Base-by-base conservation (phyloP, 2,329 filamentous ascomycete species). In the Cladophialophora immunda region DNA sequence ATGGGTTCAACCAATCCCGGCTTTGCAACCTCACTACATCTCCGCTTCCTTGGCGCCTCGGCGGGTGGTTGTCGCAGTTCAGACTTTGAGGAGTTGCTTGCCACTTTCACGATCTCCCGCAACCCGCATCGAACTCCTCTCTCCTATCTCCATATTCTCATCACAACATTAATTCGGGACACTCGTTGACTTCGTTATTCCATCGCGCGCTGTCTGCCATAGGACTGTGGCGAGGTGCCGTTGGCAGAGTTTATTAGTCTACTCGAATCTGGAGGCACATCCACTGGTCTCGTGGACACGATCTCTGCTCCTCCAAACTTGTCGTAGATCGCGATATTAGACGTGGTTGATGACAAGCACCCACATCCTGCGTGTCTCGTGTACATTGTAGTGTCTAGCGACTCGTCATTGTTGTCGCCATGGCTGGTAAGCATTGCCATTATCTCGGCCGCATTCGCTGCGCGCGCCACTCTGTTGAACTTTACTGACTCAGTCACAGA, bases 371-470 rank as follows among this genome's bases (percentile, higher is more conserved):
- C 63, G 54, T 68, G 55, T 58, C 38, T 61, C 67, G 68, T 64
- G 58, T 67, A 47, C 58, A 58, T 58, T 62, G 66, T 71, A 68
- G 62, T 57, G 25, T 60, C 61, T 47, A 58, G 38, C 61, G 61
- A 41, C 64, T 70, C 68, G 68, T 67, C 66, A 71, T 56, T 70
- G 25, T 68, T 65, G 69, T 70, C 71, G 74, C 78, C 73, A 89
- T 89, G 86, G 81, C 86, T 78, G 87, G 87, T 89, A 88, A 88
- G 86, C 83, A 82, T 70, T 76, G 76, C 79, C 79, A 74, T 74
- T 72, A 72, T 55, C 34, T 56, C 55, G 52, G 57, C 29, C 65
- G 52, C 45, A 6, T 36, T 27, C 25, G 13, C 34, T 50, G 38
- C 27, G 58, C 25, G 54, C 60, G 22, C 15, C 9, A 17, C 13